Percentiles rank a stretch among this genome's conserved stretches.
These are phyloP conservation scores for Alternaria longipes DNA, from an alignment of 2,329 filamentous ascomycete genomes.

Conservation along the genomic window DNA sequence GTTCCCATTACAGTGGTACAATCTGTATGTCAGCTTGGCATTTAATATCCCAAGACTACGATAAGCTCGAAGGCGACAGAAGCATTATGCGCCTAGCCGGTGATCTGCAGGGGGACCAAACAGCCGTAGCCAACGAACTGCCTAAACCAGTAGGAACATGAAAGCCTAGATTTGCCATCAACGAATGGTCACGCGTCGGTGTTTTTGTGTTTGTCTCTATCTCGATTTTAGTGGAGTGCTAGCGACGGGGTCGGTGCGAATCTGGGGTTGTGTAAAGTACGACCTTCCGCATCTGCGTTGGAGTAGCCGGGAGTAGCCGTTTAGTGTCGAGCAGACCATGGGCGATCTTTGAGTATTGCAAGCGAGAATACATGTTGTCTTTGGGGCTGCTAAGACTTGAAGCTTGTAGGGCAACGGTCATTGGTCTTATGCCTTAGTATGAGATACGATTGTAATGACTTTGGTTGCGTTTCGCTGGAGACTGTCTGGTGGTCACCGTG, in stretches of 20 bases:
- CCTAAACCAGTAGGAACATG: constrained; percentile 20
- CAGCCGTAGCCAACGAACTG: constrained; percentile 20
- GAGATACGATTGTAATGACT: no score
- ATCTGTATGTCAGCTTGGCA: constrained; percentile 9
- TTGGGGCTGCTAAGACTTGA: no score
- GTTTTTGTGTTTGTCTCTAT: not conserved
- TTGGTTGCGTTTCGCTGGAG: no score
- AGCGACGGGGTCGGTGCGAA: constrained; percentile 5
- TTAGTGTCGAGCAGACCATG: not conserved
- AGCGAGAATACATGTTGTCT: no score
- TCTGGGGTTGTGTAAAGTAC: not conserved
- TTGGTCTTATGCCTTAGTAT: no score
- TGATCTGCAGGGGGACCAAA: constrained; percentile 23
- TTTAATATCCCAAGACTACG: constrained; percentile 39
- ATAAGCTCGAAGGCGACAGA: constrained; percentile 22
- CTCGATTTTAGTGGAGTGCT: not conserved
- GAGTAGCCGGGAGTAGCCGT: constrained; percentile 3
- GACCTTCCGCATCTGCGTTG: constrained; percentile 15
- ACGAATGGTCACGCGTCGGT: constrained; percentile 12
- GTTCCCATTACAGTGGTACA: constrained; percentile 22
- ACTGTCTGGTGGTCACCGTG: no score
- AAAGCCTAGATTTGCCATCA: constrained; percentile 3
- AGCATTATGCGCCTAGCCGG: constrained; percentile 20
- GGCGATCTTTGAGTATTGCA: not conserved
- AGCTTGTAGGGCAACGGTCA: no score